Evolutionary conservation across 169 alveolate species (phyloP).

Genomic region (Plasmodium malariae): DNA sequence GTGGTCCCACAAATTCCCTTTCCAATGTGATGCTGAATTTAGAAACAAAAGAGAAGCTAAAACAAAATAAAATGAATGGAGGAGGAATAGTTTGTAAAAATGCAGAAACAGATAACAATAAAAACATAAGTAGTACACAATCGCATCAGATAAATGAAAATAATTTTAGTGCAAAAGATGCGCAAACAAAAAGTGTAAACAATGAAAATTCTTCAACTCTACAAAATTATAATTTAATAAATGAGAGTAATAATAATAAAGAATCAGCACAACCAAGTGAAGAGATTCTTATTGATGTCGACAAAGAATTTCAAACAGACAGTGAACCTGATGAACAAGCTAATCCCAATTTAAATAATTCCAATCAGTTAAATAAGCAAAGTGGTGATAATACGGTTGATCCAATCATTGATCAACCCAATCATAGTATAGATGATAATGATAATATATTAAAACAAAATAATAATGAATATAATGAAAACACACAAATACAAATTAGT

Average conservation of each 20-base stretch:
- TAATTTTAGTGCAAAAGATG: background rate
- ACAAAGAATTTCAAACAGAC: constrained; percentile 71
- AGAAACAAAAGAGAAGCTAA: background rate
- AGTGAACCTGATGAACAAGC: constrained; percentile 6
- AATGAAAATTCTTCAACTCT: background rate
- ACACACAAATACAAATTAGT: background rate
- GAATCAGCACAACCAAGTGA: constrained; percentile 14
- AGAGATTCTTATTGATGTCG: constrained; percentile 46
- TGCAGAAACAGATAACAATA: background rate
- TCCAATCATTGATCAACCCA: too few species aligned
- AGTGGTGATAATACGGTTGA: too few species aligned
- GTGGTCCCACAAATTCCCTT: too few species aligned
- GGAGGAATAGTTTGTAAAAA: background rate
- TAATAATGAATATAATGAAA: background rate
- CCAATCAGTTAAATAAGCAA: background rate
- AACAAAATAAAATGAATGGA: background rate
- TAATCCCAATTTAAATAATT: background rate
- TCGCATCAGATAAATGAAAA: background rate
- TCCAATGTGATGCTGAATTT: background rate
- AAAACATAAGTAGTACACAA: too few species aligned
- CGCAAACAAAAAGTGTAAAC: background rate
- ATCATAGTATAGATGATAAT: background rate
- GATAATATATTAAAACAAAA: background rate
- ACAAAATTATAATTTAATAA: background rate
- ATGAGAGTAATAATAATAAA: background rate